Conservation (phyloP, 768 basidiomycete species). For the Psilocybe subaeruginosa region DNA sequence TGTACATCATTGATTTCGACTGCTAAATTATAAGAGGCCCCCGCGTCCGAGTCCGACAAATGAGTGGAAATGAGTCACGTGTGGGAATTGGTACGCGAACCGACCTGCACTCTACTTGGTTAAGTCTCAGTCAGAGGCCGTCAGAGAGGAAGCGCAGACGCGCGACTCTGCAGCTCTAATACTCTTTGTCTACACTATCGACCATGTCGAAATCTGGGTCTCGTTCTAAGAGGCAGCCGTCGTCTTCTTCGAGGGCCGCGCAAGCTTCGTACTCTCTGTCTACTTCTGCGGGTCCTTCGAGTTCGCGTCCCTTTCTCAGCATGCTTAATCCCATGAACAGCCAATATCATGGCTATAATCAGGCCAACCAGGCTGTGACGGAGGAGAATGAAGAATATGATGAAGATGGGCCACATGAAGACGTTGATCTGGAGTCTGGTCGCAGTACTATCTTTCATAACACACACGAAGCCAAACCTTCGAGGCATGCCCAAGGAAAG, state of each 20-base stretch:
- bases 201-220: conserved; percentile 29
- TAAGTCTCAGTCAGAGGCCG: conserved; percentile 23
- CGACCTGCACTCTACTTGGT: conserved; percentile 19
- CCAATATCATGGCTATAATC: conserved; percentile 74
- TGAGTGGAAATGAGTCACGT: conserved; percentile 17
- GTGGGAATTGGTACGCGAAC: conserved; percentile 17
- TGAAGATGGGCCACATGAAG: conserved; percentile 43
- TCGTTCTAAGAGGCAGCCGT: conserved; percentile 22
- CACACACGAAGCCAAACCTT: conserved; percentile 27
- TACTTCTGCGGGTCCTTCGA: conserved; percentile 45
- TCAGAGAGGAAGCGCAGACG: conserved; percentile 6
- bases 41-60: neutral
- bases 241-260: conserved; percentile 36
- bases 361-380: conserved; percentile 68
- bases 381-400: conserved; percentile 70
- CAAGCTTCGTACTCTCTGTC: conserved; percentile 40
- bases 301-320: conserved; percentile 77
- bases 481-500: conserved; percentile 44
- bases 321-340: conserved; percentile 83
- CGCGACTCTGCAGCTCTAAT: conserved; percentile 6
- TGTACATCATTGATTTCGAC: neutral
- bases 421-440: conserved; percentile 69
- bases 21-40: neutral
- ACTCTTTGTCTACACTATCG: conserved; percentile 10
- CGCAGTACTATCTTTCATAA: conserved; percentile 40